Evolutionary conservation across 2,329 filamentous ascomycete genomes (phyloP).

Genomic region (Lizonia empirigonia): DNA sequence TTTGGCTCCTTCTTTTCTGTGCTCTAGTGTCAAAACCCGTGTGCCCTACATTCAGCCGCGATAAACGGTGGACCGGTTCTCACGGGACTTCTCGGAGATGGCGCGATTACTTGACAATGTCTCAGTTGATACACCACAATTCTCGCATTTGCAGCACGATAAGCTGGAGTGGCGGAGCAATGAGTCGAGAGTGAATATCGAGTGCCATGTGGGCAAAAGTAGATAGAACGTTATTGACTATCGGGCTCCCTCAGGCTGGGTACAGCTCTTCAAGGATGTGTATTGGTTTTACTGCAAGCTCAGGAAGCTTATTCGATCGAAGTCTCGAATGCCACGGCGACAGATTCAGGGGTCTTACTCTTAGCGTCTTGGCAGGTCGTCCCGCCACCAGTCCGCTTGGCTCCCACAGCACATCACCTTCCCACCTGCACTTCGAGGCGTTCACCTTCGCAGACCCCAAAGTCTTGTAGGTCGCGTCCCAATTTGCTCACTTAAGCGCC

Average conservation of each 20-base stretch:
- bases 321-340: conserved; percentile 3
- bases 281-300: neutral
- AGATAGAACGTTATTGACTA: neutral
- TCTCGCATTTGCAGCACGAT: neutral
- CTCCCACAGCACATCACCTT: neutral
- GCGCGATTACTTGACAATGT: neutral
- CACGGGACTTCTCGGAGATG: neutral
- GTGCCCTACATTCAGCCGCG: neutral
- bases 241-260: neutral
- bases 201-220: neutral
- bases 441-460: neutral
- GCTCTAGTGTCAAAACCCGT: neutral
- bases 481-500: conserved; percentile 11
- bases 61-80: neutral
- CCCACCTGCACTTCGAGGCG: neutral
- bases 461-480: neutral
- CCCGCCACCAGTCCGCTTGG: neutral
- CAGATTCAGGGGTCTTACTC: neutral
- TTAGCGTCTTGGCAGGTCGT: conserved; percentile 3
- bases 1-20: neutral
- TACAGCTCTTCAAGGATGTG: neutral
- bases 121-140: neutral
- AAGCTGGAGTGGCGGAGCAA: neutral
- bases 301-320: conserved; percentile 9
- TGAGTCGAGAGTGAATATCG: neutral